phyloP scores from a whole-genome alignment of 2,329 filamentous ascomycete species.

The Monilinia polystroma region DNA sequence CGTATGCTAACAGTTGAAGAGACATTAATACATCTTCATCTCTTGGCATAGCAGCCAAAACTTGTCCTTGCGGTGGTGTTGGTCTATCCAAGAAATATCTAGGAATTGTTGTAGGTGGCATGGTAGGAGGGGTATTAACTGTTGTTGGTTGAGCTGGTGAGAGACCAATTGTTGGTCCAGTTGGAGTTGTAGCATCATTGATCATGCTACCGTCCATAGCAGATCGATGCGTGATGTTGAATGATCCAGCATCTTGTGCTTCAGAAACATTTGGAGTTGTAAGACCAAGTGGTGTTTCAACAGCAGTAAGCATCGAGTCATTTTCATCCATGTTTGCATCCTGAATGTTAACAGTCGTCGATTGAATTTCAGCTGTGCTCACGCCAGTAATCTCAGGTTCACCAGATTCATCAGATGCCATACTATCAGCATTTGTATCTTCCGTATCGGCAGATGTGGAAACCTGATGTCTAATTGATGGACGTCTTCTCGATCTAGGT shows the following conservation, averaged over 20 bases:
- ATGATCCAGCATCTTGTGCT: conserved; percentile 80
- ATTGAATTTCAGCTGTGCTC: conserved; percentile 75
- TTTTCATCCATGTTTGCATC: conserved; percentile 75
- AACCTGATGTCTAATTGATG: conserved; percentile 84
- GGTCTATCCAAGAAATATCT: conserved; percentile 75
- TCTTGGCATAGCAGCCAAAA: conserved; percentile 87
- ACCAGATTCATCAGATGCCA: conserved; percentile 72
- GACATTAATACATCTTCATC: conserved; percentile 99
- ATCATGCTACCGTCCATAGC: conserved; percentile 82
- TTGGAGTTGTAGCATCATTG: conserved; percentile 66
- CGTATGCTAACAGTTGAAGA: conserved; percentile 91
- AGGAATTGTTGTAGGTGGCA: conserved; percentile 70
- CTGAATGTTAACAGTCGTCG: conserved; percentile 77
- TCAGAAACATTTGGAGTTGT: conserved; percentile 78
- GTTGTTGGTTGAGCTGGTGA: conserved; percentile 62
- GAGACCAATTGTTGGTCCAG: conserved; percentile 67
- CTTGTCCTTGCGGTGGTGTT: conserved; percentile 64
- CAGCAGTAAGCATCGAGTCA: conserved; percentile 71
- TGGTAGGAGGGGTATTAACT: conserved; percentile 71
- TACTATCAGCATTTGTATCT: conserved; percentile 80
- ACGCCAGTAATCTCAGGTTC: conserved; percentile 71
- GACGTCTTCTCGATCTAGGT: conserved; percentile 64
- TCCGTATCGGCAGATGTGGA: conserved; percentile 85
- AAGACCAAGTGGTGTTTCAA: conserved; percentile 69
- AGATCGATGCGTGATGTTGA: conserved; percentile 88